Percentiles rank a stretch among this genome's conserved stretches.
Evolutionary conservation across 345 rosid species (phyloP).

Genomic region (Arabis alpina): DNA sequence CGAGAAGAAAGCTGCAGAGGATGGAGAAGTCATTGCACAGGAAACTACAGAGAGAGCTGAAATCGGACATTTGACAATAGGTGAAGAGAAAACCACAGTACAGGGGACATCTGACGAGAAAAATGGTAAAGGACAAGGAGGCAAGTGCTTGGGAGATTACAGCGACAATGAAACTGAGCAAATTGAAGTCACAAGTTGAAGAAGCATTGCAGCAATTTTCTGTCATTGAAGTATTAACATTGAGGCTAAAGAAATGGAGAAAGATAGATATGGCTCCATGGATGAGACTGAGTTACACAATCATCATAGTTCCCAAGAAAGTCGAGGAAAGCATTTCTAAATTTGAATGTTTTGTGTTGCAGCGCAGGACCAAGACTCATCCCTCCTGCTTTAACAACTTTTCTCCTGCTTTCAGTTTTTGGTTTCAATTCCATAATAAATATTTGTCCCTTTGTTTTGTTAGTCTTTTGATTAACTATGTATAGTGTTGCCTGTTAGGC

Average conservation of each 20-base stretch:
- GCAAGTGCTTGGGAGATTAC: constrained; percentile 86
- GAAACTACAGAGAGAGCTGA: constrained; percentile 42
- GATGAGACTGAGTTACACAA: constrained; percentile 32
- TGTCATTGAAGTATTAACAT: constrained; percentile 38
- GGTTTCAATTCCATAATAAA: constrained; percentile 34
- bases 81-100: constrained; percentile 37
- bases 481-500: not conserved
- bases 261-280: constrained; percentile 26
- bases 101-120: constrained; percentile 45
- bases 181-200: constrained; percentile 68
- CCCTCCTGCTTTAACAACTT: constrained; percentile 30
- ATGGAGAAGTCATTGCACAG: constrained; percentile 42
- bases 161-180: constrained; percentile 72
- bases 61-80: constrained; percentile 43
- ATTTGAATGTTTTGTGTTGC: constrained; percentile 28
- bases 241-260: constrained; percentile 40
- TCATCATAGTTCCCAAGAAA: constrained; percentile 28
- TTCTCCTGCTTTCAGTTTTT: constrained; percentile 29
- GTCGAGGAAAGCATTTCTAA: constrained; percentile 18
- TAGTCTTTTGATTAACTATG: not conserved
- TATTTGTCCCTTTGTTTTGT: not conserved
- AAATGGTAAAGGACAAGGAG: constrained; percentile 49
- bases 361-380: constrained; percentile 31
- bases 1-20: constrained; percentile 50
- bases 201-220: not conserved